A percentile compares a stretch with the other conserved stretches of the same genome.
Evolutionary conservation across 495 filamentous ascomycete species (phyloP).

Genomic region (Cercophora sp.): DNA sequence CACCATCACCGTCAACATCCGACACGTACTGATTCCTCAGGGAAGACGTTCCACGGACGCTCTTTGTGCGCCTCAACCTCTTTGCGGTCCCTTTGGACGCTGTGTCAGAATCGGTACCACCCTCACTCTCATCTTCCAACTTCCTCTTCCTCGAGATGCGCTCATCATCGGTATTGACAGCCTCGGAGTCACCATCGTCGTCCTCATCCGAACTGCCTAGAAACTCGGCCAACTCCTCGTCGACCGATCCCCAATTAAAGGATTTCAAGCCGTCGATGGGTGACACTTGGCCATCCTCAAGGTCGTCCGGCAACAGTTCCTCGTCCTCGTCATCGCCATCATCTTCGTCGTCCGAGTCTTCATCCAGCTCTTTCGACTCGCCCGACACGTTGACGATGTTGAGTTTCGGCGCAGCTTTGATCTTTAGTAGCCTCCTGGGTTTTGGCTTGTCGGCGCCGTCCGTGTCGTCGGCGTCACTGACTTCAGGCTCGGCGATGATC

Average conservation of each 20-base stretch:
- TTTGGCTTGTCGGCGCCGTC: slow-evolving; percentile 14
- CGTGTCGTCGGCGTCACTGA: slow-evolving; percentile 25
- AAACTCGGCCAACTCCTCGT: slow-evolving; percentile 76
- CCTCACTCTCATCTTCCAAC: slow-evolving; percentile 18
- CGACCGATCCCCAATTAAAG: slow-evolving; percentile 59
- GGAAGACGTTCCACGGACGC: slow-evolving; percentile 14
- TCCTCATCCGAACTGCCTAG: slow-evolving; percentile 59
- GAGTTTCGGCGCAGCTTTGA: slow-evolving; percentile 19
- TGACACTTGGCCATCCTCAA: slow-evolving; percentile 44
- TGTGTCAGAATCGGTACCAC: slow-evolving; percentile 5
- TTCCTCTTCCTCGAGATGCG: slow-evolving; percentile 19
- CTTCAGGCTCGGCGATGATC: slow-evolving; percentile 36
- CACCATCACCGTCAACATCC: slow-evolving; percentile 16
- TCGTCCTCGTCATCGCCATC: slow-evolving; percentile 44
- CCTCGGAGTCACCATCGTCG: slow-evolving; percentile 34
- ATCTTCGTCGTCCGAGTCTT: slow-evolving; percentile 45
- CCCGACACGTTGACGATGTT: slow-evolving; percentile 16
- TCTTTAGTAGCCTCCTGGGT: slow-evolving; percentile 6
- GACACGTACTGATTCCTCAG: slow-evolving; percentile 23
- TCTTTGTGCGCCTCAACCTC: slow-evolving; percentile 21
- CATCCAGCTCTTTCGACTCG: slow-evolving; percentile 28
- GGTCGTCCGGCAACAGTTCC: slow-evolving; percentile 41
- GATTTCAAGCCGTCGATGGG: slow-evolving; percentile 50
- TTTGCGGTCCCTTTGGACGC: too few species aligned
- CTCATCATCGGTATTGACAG: slow-evolving; percentile 15